Conservation (phyloP, 1,139 yeast genomes). For the Saccharomyces hybrid region DNA sequence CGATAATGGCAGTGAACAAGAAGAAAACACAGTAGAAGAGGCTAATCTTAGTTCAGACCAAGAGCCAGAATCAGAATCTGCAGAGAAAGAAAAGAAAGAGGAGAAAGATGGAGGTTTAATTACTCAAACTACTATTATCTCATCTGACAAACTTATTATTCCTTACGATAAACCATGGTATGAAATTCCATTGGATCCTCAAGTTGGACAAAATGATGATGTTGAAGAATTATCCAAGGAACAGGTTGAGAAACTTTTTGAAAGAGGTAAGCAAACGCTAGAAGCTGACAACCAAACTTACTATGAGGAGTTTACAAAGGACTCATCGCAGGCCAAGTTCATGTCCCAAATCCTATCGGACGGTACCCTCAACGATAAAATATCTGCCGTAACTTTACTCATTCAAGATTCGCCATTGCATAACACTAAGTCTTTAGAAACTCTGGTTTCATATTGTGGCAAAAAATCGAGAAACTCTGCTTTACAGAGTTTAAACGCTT, state of each 20-base stretch:
- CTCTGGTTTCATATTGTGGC: conserved; percentile 67
- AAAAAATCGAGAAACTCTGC: conserved; percentile 94
- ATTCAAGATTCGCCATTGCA: conserved; percentile 95
- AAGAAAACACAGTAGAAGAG: conserved; percentile 16
- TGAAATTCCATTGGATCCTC: conserved; percentile 42
- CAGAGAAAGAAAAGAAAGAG: conserved; percentile 25
- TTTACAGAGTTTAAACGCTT: conserved; percentile 79
- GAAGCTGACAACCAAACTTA: conserved; percentile 68
- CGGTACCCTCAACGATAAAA: conserved; percentile 95
- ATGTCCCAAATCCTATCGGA: conserved; percentile 80
- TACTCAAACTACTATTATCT: conserved; percentile 48
- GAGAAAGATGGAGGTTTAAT: conserved; percentile 37
- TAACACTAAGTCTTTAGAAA: conserved; percentile 75
- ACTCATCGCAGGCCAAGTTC: conserved; percentile 81
- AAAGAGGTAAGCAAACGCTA: conserved; percentile 59
- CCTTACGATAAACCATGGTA: conserved; percentile 76
- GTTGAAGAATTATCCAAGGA: conserved; percentile 42
- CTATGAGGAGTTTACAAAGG: conserved; percentile 68
- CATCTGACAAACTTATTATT: conserved; percentile 48
- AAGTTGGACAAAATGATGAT: conserved; percentile 30
- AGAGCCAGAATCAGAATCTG: conserved; percentile 13
- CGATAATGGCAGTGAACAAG: conserved; percentile 22
- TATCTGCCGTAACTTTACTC: conserved; percentile 85
- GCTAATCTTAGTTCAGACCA: conserved; percentile 4
- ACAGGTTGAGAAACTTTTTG: conserved; percentile 50